Evolutionary conservation across 1,284 basidiomycete genomes (phyloP).

Genomic region (Hemileia vastatrix): DNA sequence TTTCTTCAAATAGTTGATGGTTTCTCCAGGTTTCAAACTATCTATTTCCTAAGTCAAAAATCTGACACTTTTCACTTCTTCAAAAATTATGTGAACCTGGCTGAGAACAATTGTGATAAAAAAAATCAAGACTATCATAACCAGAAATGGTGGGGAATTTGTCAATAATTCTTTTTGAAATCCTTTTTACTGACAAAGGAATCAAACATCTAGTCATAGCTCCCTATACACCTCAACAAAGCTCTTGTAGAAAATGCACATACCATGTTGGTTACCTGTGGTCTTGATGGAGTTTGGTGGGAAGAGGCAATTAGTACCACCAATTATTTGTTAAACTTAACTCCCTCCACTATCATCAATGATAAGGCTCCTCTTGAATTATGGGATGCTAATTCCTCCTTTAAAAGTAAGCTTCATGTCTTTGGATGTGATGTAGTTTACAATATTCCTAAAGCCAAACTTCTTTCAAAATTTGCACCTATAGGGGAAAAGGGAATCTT

Average conservation of each 20-base stretch:
- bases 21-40: background rate
- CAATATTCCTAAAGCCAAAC: no score
- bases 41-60: slow-evolving; percentile 1
- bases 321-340: background rate
- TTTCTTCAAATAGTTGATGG: slow-evolving; percentile 7
- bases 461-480: background rate
- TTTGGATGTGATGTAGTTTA: no score
- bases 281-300: background rate
- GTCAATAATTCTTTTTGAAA: background rate
- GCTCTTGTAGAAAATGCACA: slow-evolving; percentile 2
- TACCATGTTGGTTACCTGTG: background rate
- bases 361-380: background rate
- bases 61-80: background rate
- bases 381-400: background rate
- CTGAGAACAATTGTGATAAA: no score
- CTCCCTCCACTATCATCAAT: background rate
- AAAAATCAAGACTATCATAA: no score
- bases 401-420: background rate
- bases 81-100: no score
- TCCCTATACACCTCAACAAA: slow-evolving; percentile 14
- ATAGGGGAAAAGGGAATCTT: background rate
- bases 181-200: background rate
- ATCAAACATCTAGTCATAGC: background rate
- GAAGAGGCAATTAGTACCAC: background rate
- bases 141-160: slow-evolving; percentile 12